These are phyloP conservation scores for Fraxinus floribunda DNA, from an alignment of 305 asterid genomes.

Conservation along the genomic window DNA sequence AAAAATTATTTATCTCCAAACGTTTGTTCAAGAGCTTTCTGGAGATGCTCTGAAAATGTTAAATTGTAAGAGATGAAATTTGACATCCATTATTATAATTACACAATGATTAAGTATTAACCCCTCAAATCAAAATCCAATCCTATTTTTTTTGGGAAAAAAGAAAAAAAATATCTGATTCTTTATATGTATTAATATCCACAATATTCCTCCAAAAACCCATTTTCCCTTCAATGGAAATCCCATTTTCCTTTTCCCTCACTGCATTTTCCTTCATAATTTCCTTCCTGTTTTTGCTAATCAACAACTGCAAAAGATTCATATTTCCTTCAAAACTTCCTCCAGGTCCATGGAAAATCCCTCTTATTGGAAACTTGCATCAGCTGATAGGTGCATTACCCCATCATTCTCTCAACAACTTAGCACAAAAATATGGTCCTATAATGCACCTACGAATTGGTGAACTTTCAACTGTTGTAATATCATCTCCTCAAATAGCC, in stretches of 20 bases:
- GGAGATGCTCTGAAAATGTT: no score
- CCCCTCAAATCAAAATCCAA: no score
- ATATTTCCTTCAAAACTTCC: background rate
- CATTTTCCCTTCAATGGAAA: background rate
- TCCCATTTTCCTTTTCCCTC: background rate
- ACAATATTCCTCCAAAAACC: background rate
- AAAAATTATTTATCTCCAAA: no score
- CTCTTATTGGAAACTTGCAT: slow-evolving; percentile 2
- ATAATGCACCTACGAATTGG: background rate
- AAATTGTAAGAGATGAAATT: no score
- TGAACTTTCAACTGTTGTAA: background rate
- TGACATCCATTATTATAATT: no score
- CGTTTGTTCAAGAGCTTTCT: no score
- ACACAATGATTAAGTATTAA: no score
- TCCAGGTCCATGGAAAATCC: slow-evolving; percentile 21
- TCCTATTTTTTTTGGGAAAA: no score
- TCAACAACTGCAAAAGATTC: background rate
- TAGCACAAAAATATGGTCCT: background rate
- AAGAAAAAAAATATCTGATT: no score
- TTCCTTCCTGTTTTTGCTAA: background rate
- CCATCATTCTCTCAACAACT: background rate
- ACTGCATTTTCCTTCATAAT: background rate
- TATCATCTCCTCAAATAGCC: background rate
- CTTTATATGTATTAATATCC: no score
- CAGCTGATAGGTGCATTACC: background rate